Base-by-base conservation (phyloP, 1,284 basidiomycete genomes). In the Tilletia walkeri region DNA sequence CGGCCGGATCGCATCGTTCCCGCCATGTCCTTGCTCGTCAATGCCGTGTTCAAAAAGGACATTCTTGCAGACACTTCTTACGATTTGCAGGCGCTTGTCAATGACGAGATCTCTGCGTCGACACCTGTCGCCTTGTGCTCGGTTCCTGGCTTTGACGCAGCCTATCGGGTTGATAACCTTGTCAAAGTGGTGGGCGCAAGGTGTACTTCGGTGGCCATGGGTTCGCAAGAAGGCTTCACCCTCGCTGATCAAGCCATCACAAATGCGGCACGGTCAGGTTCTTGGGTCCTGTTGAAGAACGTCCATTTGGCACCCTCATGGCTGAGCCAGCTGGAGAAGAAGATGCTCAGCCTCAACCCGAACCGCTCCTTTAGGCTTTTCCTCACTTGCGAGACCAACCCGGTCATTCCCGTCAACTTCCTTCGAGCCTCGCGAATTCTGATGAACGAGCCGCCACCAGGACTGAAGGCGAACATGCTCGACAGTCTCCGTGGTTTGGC, bases 1-100 rank as follows among this genome's bases (percentile, higher is more conserved):
- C 88, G 94, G 39, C 93, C 94, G 14, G 94, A 97, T 84, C 90
- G 93, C 67, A 87, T 95, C 20, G 85, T 94, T 66, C 92, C 93
- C 81, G 90, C 92, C 1, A 91, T 91, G 14, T 88, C 89, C 5
- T 80, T 87, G n/a, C 91, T 95, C 77, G 90, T 92, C 53, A 87
- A 87, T 39, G 85, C 86, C 24, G 89, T 92, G 39, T 94, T 97
- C 85, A 87, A 89, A 67, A 88, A 88, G n/a, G 92, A 94, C 75
- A 86, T 95, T n/a, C 88, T 91, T 18, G 73, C 74, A 61, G 73
- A 78, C 59, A 69, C 70, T 3, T 66, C 70, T 0, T 75, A 73
- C 56, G 74, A 75, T 50, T 49, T 75, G n/a, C 68, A 72, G 38
- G 49, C 50, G 47, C 75, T 82, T 20, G 79, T 79, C 18, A 66